Conservation (phyloP, 441 rosid genomes). For the Macaranga tanarius region DNA sequence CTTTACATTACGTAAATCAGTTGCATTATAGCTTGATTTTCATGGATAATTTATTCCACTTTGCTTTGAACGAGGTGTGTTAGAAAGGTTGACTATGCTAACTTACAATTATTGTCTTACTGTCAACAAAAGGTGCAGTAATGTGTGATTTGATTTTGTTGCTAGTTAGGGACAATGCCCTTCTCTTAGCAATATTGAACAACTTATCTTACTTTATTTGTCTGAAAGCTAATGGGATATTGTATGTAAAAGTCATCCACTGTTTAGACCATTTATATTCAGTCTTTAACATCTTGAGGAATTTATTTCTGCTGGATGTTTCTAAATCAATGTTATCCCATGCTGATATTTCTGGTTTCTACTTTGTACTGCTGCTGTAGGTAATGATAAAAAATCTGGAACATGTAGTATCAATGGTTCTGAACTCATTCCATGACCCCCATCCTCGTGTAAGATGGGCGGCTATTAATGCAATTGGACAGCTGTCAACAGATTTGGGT, state of each 20-base stretch:
- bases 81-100: too few relatives aligned
- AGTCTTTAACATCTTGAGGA: not conserved
- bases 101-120: too few relatives aligned
- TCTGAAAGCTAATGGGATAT: not conserved
- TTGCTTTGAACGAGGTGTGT: too few relatives aligned
- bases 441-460: slow-evolving; percentile 97
- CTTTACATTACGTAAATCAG: too few relatives aligned
- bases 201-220: not conserved
- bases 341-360: not conserved
- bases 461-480: slow-evolving; percentile 91
- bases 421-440: slow-evolving; percentile 76
- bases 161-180: too few relatives aligned
- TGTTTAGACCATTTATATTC: not conserved
- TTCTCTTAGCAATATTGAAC: not conserved
- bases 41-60: too few relatives aligned
- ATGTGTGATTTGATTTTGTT: too few relatives aligned
- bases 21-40: too few relatives aligned
- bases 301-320: not conserved
- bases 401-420: slow-evolving; percentile 72
- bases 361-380: slow-evolving; percentile 34
- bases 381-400: slow-evolving; percentile 80
- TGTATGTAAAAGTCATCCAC: too few relatives aligned
- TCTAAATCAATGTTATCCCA: not conserved
- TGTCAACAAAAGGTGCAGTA: too few relatives aligned
- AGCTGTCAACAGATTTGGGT: slow-evolving; percentile 90